A percentile compares a stretch with the other conserved stretches of the same genome.
Evolutionary conservation across 805 yeast species (phyloP).

Genomic region (Pichia deserticola): DNA sequence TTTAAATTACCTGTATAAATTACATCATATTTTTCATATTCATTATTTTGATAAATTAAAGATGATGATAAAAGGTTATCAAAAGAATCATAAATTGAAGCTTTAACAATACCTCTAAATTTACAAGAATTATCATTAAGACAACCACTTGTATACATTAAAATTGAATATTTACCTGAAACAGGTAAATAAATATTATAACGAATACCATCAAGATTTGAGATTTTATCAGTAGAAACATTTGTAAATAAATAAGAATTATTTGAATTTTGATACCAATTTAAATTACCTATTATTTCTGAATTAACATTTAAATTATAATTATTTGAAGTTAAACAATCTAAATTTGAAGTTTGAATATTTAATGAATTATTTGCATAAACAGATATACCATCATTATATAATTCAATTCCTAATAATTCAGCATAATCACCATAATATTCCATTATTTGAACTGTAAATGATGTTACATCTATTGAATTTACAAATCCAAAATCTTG

Average conservation of each 20-base stretch:
- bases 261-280: constrained; percentile 19
- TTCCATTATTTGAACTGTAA: constrained; percentile 56
- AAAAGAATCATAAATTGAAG: constrained; percentile 48
- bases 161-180: constrained; percentile 68
- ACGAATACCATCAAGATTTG: constrained; percentile 33
- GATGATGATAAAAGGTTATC: constrained; percentile 35
- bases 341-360: not conserved
- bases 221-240: constrained; percentile 22
- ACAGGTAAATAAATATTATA: constrained; percentile 63
- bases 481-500: constrained; percentile 83
- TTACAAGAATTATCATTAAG: constrained; percentile 55
- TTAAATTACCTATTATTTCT: constrained; percentile 12
- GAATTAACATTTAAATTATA: constrained; percentile 7
- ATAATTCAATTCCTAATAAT: constrained; percentile 66
- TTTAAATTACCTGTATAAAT: constrained; percentile 64
- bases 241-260: constrained; percentile 22
- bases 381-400: constrained; percentile 48
- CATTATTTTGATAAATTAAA: constrained; percentile 71
- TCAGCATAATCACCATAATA: constrained; percentile 68
- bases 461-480: constrained; percentile 46
- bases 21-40: constrained; percentile 70
- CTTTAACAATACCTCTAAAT: constrained; percentile 71
- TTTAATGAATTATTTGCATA: constrained; percentile 74
- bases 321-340: constrained; percentile 1
- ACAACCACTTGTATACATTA: constrained; percentile 87